A percentile compares a stretch with the other conserved stretches of the same genome.
Evolutionary conservation across 1,139 yeast species (phyloP).

Genomic region (Diutina pseudorugosa): DNA sequence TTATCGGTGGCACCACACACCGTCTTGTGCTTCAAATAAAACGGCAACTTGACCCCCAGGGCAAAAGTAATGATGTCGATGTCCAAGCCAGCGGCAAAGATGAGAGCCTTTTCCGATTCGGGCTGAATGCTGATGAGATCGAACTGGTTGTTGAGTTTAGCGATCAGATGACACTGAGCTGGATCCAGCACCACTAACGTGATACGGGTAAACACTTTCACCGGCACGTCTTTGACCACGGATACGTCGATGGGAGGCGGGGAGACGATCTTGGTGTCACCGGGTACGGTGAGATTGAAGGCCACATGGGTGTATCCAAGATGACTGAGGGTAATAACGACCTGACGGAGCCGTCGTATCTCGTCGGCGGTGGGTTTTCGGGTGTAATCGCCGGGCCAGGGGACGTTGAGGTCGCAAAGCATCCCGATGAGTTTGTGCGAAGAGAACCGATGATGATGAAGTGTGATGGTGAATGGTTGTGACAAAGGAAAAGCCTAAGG

Average conservation of each 20-base stretch:
- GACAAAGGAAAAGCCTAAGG: background rate
- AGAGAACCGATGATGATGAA: background rate
- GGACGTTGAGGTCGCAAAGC: constrained; percentile 62
- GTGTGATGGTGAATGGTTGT: background rate
- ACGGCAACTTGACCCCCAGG: constrained; percentile 54
- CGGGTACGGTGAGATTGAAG: constrained; percentile 50
- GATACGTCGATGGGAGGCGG: constrained; percentile 23
- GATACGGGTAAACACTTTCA: constrained; percentile 54
- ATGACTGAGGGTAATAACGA: constrained; percentile 42
- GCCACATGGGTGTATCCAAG: constrained; percentile 70
- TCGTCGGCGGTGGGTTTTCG: constrained; percentile 28
- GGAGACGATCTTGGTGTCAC: constrained; percentile 28
- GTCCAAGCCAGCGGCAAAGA: constrained; percentile 62
- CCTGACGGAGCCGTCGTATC: constrained; percentile 30
- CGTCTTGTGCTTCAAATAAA: constrained; percentile 71
- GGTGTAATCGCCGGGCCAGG: constrained; percentile 58
- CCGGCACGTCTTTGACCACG: constrained; percentile 14
- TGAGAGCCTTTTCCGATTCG: constrained; percentile 60
- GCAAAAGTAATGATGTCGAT: constrained; percentile 73
- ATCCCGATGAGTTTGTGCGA: background rate
- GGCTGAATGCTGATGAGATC: constrained; percentile 83
- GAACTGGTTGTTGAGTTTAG: constrained; percentile 46
- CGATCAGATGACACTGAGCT: constrained; percentile 59
- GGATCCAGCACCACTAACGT: constrained; percentile 73
- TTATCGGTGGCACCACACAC: constrained; percentile 73